Evolutionary conservation across 768 basidiomycete genomes (phyloP), one percentile per base, ranked within the genome.

Genomic region (Peribolospora baueri): DNA sequence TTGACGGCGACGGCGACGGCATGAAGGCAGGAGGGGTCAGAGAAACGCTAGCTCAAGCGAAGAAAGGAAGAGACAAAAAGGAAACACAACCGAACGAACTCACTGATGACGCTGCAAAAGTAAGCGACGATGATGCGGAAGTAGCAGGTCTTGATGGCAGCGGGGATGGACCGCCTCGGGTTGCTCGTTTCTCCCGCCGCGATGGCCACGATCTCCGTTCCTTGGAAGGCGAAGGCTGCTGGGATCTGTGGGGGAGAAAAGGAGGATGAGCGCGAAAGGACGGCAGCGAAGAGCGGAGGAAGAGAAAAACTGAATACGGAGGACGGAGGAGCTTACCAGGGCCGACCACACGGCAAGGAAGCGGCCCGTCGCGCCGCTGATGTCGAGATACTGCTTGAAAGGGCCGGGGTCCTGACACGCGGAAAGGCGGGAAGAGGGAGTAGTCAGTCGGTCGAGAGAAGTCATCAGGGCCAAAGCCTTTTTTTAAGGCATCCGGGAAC

Each of bases 131-230:
- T 73, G 61, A 91, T 80, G 58, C 86, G 78, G 68, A 76, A 82
- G 66, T 84, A 82, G 5, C 86, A 82, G 25, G 80, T 72, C 43
- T 74, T 72, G 52, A 84, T 77, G 37, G 83, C 82, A 63, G 77
- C 81, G 37, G 76, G 70, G 59, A 88, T 82, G 62, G 82, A 84
- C 40, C 79, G 77, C 42, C 82, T 76, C 5, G 85, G 84, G 62
- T 74, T 82, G 63, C 76, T 71, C 0, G 81, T 79, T 66, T 87
- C 84, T 0, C 79, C 81, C 13, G 82, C 82, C 38, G 80, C 76
- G 55, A 81, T 74, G 38, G 78, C 76, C 43, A 84, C 78, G 46
- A 81, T 68, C 63, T 85, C 82, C 71, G 83, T 76, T 45, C 78
- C 81, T 61, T 81, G 76, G 70, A 78, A 80, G 5, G 82, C 81